Percentiles rank a stretch among this genome's conserved stretches.
phyloP scores from a whole-genome alignment of 2,329 filamentous ascomycete species.

The Drechslerella stenobrocha region DNA sequence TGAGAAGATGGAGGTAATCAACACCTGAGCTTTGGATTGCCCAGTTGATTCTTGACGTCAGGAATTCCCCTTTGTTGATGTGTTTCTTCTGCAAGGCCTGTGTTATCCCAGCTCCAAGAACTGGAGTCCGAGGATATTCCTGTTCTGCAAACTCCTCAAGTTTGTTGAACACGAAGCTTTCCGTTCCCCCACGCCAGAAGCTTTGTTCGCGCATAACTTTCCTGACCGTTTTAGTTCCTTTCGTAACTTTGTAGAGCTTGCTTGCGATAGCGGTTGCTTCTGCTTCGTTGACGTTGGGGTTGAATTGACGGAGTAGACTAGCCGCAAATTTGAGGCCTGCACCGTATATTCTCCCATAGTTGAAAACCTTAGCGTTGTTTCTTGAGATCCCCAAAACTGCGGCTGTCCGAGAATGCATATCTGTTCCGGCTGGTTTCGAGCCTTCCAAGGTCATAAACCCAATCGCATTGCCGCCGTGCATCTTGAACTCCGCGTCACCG shows the following conservation, averaged over 20 bases:
- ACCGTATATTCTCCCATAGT: slow-evolving; percentile 98
- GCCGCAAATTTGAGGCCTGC: slow-evolving; percentile 91
- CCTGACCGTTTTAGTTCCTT: slow-evolving; percentile 71
- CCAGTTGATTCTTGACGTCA: slow-evolving; percentile 98
- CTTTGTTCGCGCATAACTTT: slow-evolving; percentile 66
- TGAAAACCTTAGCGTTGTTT: slow-evolving; percentile 96
- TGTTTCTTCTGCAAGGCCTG: slow-evolving; percentile 88
- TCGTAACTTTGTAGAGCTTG: slow-evolving; percentile 83
- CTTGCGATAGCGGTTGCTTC: slow-evolving; percentile 76
- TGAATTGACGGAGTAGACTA: slow-evolving; percentile 89
- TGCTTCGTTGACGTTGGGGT: slow-evolving; percentile 76
- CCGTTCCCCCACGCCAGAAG: slow-evolving; percentile 95
- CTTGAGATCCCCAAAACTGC: slow-evolving; percentile 88
- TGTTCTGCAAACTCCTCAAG: slow-evolving; percentile 97
- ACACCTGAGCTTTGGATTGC: slow-evolving; percentile 97
- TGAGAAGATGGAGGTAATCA: slow-evolving; percentile 92
- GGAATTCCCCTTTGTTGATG: slow-evolving; percentile 84
- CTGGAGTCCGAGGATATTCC: slow-evolving; percentile 83
- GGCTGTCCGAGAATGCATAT: slow-evolving; percentile 68
- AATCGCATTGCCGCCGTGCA: slow-evolving; percentile 95
- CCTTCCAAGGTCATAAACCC: slow-evolving; percentile 99
- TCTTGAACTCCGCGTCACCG: slow-evolving; percentile 88
- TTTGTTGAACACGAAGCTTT: slow-evolving; percentile 97
- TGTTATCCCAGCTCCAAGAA: slow-evolving; percentile 91
- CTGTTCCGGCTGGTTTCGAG: slow-evolving; percentile 77